Conservation (phyloP, 2,329 filamentous ascomycete genomes). For the Arachnopeziza araneosa region DNA sequence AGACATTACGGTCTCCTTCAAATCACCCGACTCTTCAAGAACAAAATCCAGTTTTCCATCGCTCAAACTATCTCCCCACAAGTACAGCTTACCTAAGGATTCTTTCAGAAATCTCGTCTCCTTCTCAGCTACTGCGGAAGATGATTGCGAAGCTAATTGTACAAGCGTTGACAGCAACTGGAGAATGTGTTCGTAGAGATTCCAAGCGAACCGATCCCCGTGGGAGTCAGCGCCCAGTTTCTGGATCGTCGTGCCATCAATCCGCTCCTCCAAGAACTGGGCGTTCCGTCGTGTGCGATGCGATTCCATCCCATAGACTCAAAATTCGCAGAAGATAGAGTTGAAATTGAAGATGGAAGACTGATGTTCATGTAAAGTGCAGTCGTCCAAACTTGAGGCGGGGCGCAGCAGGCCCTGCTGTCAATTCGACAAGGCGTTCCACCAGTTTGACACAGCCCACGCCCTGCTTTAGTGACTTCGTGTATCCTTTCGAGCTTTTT, state of each 20-base stretch:
- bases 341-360: no score
- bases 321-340: no score
- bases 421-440: no score
- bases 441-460: no score
- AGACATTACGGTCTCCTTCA: background rate
- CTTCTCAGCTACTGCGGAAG: background rate
- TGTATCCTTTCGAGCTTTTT: no score
- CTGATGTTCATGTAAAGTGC: no score
- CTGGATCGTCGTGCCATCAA: background rate
- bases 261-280: background rate
- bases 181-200: background rate
- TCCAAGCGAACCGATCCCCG: background rate
- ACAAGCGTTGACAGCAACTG: background rate
- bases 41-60: background rate
- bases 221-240: background rate
- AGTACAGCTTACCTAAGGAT: background rate
- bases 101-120: background rate
- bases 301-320: no score
- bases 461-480: no score
- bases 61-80: background rate
- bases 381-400: no score
- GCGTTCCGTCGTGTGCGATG: no score
- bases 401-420: no score
- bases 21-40: background rate
- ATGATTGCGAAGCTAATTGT: background rate